Conservation (phyloP, 1,139 yeast species). For the Keqinozyma sinolaborantium region DNA sequence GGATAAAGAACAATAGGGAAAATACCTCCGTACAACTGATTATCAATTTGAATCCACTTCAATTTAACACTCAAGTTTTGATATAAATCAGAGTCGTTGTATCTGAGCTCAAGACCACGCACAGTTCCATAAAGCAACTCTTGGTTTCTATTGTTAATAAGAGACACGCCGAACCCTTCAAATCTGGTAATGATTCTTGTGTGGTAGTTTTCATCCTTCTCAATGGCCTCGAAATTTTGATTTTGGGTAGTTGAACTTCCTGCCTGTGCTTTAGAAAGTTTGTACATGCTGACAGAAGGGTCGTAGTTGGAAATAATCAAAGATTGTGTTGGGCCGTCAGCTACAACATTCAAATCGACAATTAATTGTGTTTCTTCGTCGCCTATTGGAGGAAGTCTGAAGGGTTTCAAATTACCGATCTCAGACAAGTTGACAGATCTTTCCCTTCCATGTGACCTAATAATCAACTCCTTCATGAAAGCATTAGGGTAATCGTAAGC, state of each 20-base stretch:
- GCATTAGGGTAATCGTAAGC: conserved; percentile 98
- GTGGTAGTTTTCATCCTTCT: conserved; percentile 65
- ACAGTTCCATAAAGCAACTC: conserved; percentile 82
- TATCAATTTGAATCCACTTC: conserved; percentile 94
- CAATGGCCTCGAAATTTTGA: conserved; percentile 61
- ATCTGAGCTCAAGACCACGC: conserved; percentile 76
- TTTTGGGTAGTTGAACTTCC: conserved; percentile 27
- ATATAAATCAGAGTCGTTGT: conserved; percentile 79
- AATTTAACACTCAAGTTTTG: conserved; percentile 77
- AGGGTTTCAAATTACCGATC: conserved; percentile 86
- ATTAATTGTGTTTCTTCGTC: conserved; percentile 39
- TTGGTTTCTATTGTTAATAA: conserved; percentile 65
- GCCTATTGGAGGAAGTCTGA: conserved; percentile 61
- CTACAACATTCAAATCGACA: conserved; percentile 88
- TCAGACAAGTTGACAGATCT: conserved; percentile 84
- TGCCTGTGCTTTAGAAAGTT: conserved; percentile 34
- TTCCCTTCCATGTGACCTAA: conserved; percentile 71
- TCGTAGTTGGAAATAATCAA: conserved; percentile 81
- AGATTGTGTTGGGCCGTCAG: conserved; percentile 94
- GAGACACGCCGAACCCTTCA: conserved; percentile 87
- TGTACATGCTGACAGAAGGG: conserved; percentile 71
- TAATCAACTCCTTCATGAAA: conserved; percentile 69
- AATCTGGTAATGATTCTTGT: conserved; percentile 61
- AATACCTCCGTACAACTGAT: conserved; percentile 83
- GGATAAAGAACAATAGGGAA: conserved; percentile 93